phyloP scores from a whole-genome alignment of 1,284 basidiomycete species.

The Naganishia sp. region DNA sequence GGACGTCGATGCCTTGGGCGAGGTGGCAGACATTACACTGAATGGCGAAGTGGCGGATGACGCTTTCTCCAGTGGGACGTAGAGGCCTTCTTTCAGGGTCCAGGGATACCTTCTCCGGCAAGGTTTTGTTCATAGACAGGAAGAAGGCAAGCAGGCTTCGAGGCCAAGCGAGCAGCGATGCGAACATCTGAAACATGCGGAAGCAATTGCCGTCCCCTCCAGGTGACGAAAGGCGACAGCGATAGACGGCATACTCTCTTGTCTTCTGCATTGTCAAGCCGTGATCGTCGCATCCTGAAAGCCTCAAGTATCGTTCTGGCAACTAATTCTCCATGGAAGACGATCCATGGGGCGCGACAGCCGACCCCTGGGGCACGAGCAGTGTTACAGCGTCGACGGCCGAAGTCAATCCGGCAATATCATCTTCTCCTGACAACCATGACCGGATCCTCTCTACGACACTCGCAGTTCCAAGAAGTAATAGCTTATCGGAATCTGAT shows the following conservation, averaged over 20 bases:
- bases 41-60: background rate
- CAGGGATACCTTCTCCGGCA: too few species aligned
- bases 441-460: background rate
- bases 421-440: background rate
- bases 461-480: background rate
- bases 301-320: too few species aligned
- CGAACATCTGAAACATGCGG: conserved; percentile 2
- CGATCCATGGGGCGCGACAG: conserved; percentile 30
- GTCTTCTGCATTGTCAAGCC: too few species aligned
- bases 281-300: too few species aligned
- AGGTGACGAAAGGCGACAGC: background rate
- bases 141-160: background rate
- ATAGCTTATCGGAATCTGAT: conserved; percentile 10
- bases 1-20: background rate
- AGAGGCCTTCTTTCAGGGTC: too few species aligned
- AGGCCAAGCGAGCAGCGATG: background rate
- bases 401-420: background rate
- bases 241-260: too few species aligned
- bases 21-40: background rate
- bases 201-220: background rate
- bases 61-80: background rate
- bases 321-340: conserved; percentile 13
- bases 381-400: background rate
- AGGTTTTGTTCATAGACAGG: background rate
- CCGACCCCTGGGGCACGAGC: conserved; percentile 20